Base-by-base conservation (phyloP, 495 filamentous ascomycete species). In the Penicillium turbatum region DNA sequence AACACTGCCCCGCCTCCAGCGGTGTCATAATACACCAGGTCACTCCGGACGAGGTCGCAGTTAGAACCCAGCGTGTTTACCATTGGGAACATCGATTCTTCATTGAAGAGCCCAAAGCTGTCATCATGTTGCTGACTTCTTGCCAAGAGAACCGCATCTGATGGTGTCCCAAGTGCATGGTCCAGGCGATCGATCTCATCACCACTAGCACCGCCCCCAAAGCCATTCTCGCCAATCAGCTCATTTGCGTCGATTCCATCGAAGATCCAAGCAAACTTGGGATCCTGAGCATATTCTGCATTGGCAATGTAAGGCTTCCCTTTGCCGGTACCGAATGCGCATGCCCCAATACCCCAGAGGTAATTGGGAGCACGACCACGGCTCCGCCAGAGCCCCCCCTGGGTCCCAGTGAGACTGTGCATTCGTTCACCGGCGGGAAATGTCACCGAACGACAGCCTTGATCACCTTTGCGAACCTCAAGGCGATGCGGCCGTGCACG, bases 111-210 rank as follows among this genome's bases (percentile, higher is more conserved):
- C 41, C 62, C 58, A 48, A 61, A 70, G 40, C 54, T 51, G 34
- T 70, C 67, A 31, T 49, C 53, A 40, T 68, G 63, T 16, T 57
- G 63, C 19, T 52, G 58, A 12, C 59, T 66, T 15, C 49, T 61
- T 12, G 65, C 67, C 13, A 70, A n/a, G 36, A 66, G 30, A 29
- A 68, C 40, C 31, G 65, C 55, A 42, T 57, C 59, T 16, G 43
- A 38, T 7, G 67, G 63, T 11, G 60, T 62, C 6, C 65, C 67
- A 35, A 64, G 50, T 3, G 30, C 41, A 43, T 51, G 47, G 34
- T 66, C 67, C 31, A 62, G 37, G 12, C 67, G 65, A 53, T 70
- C 67, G 16, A 70, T 63, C 46, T 70, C 67, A 41, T 70, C 26
- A 17, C 50, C 31, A 53, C 65, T 48, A 31, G 62, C 49, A 43